phyloP scores from a whole-genome alignment of 306 rosid genomes.

The Prosopis cineraria region DNA sequence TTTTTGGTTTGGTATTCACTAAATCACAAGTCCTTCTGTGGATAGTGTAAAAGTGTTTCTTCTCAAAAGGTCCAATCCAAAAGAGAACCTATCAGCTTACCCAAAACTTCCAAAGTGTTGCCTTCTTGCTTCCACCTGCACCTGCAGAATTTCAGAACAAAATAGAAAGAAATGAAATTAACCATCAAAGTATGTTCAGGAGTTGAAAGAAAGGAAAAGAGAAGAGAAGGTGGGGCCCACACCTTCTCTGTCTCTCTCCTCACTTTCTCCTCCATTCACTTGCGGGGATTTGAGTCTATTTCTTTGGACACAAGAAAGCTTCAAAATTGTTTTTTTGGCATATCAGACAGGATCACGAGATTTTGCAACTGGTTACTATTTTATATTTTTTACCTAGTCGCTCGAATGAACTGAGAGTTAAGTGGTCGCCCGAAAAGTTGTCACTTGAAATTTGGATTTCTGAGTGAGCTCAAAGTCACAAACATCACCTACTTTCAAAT shows the following conservation, averaged over 20 bases:
- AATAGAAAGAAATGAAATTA: neutral
- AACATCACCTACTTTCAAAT: slow-evolving; percentile 31
- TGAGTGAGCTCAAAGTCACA: slow-evolving; percentile 11
- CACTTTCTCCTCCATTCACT: too few relatives aligned
- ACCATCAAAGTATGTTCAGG: neutral
- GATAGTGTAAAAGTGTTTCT: too few relatives aligned
- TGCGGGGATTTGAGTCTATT: neutral
- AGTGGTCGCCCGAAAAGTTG: neutral
- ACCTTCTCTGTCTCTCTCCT: too few relatives aligned
- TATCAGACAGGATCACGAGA: neutral
- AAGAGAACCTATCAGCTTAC: neutral
- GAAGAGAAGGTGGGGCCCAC: too few relatives aligned
- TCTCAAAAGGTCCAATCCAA: too few relatives aligned
- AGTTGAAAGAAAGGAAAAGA: neutral
- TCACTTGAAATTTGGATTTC: neutral
- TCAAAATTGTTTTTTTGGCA: neutral
- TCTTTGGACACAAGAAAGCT: neutral
- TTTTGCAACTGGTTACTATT: neutral
- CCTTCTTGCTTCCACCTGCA: neutral
- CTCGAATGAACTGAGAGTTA: neutral
- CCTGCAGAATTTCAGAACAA: neutral
- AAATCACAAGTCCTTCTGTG: too few relatives aligned
- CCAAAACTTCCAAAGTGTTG: neutral
- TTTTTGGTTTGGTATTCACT: too few relatives aligned
- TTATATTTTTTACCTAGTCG: neutral